Conservation (phyloP, 768 basidiomycete genomes). For the Psilocybe subaeruginosa region DNA sequence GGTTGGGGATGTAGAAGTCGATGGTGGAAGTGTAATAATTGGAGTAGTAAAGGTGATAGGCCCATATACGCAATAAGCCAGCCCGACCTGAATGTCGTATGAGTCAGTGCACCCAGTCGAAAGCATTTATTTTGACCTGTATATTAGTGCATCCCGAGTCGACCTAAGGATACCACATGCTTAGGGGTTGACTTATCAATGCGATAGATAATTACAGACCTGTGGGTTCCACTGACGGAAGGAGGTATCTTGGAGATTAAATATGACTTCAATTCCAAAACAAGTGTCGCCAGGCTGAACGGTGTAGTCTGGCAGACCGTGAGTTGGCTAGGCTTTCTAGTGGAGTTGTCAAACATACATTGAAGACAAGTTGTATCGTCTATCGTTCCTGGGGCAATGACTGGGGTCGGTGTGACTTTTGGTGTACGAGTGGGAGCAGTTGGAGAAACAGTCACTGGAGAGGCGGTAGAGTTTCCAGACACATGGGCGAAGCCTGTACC, state of each 20-base stretch:
- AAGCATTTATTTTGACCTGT: neutral
- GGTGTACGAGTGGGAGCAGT: neutral
- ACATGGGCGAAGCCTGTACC: neutral
- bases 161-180: neutral
- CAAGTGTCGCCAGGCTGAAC: neutral
- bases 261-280: neutral
- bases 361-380: neutral
- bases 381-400: neutral
- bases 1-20: neutral
- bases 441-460: neutral
- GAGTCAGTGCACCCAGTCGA: neutral
- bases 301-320: neutral
- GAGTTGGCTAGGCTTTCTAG: too few relatives aligned
- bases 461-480: neutral
- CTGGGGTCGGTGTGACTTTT: neutral
- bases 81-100: neutral
- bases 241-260: neutral
- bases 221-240: conserved; percentile 1
- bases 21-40: neutral
- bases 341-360: neutral
- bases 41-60: neutral
- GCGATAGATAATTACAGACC: neutral
- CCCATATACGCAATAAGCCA: neutral
- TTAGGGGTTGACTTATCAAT: neutral
- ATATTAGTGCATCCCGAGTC: neutral